phyloP scores from a whole-genome alignment of 2,329 filamentous ascomycete genomes.

The Aspergillus eucalypticola region DNA sequence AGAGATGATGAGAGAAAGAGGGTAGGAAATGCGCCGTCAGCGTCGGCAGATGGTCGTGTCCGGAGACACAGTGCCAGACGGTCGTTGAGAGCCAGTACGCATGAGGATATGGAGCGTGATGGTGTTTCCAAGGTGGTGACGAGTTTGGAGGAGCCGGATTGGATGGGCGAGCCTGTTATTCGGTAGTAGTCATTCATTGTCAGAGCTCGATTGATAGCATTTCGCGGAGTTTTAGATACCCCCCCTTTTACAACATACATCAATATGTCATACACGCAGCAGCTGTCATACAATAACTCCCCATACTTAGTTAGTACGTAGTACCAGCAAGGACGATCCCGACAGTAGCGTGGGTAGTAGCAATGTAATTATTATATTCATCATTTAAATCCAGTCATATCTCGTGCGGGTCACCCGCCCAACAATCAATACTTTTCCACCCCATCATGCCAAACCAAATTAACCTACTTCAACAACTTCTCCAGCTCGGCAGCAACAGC shows the following conservation, averaged over 20 bases:
- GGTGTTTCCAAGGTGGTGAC: slow-evolving; percentile 30
- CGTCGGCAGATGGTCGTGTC: slow-evolving; percentile 34
- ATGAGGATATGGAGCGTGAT: slow-evolving; percentile 25
- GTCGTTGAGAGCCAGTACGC: slow-evolving; percentile 28
- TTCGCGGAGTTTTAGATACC: slow-evolving; percentile 12
- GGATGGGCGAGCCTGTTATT: slow-evolving; percentile 53
- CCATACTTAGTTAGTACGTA: no score
- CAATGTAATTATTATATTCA: slow-evolving; percentile 5
- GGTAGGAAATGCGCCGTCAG: slow-evolving; percentile 33
- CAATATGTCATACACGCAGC: background rate
- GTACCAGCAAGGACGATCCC: background rate
- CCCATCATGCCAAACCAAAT: background rate
- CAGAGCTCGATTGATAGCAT: background rate
- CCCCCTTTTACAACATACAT: background rate
- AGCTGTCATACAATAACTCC: background rate
- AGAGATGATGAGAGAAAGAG: slow-evolving; percentile 43
- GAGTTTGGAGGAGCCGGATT: slow-evolving; percentile 48
- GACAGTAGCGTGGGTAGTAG: background rate
- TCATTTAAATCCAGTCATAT: background rate
- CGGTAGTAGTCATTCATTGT: slow-evolving; percentile 30
- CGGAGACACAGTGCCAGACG: slow-evolving; percentile 33
- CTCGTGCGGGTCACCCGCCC: slow-evolving; percentile 1
- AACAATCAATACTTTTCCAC: background rate
- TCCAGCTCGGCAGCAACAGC: slow-evolving; percentile 74
- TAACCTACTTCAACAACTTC: slow-evolving; percentile 60